These are phyloP conservation scores for Chlorophyllum brunneum DNA, from an alignment of 768 basidiomycete genomes.

Conservation along the genomic window DNA sequence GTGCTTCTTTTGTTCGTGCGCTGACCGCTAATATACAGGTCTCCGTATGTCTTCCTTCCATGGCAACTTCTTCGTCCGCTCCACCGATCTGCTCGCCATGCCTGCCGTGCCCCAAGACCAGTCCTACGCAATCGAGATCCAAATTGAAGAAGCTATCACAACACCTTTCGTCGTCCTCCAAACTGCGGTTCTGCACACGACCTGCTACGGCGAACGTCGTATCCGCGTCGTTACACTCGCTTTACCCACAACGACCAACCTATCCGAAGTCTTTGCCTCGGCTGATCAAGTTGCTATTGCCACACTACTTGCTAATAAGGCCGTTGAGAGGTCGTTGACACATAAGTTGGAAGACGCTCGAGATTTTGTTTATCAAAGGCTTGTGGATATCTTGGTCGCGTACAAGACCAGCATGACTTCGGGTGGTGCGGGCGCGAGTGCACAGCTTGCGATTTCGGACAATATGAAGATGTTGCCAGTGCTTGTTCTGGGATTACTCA, in stretches of 20 bases:
- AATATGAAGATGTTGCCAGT: conserved; percentile 95
- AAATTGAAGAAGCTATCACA: conserved; percentile 92
- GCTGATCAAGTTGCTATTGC: conserved; percentile 86
- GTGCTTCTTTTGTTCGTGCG: neutral
- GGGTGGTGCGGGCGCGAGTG: conserved; percentile 88
- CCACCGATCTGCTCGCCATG: conserved; percentile 93
- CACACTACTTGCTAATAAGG: conserved; percentile 86
- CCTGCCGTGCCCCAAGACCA: conserved; percentile 96
- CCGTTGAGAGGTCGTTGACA: conserved; percentile 82
- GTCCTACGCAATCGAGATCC: conserved; percentile 92
- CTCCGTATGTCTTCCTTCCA: conserved; percentile 97
- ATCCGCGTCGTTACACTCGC: conserved; percentile 89
- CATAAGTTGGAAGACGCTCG: conserved; percentile 88
- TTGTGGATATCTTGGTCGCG: conserved; percentile 79
- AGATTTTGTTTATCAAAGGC: conserved; percentile 77
- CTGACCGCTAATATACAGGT: conserved; percentile 37
- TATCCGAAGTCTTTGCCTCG: conserved; percentile 87
- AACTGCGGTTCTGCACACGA: conserved; percentile 92
- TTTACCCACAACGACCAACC: conserved; percentile 80
- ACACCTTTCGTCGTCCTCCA: conserved; percentile 92
- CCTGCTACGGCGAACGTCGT: conserved; percentile 87
- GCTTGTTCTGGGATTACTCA: conserved; percentile 83
- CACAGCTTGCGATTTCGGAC: conserved; percentile 87
- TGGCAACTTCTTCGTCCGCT: conserved; percentile 97
- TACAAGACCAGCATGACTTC: conserved; percentile 98